Base-by-base conservation (phyloP, 495 filamentous ascomycete genomes). In the Glonium stellatum region DNA sequence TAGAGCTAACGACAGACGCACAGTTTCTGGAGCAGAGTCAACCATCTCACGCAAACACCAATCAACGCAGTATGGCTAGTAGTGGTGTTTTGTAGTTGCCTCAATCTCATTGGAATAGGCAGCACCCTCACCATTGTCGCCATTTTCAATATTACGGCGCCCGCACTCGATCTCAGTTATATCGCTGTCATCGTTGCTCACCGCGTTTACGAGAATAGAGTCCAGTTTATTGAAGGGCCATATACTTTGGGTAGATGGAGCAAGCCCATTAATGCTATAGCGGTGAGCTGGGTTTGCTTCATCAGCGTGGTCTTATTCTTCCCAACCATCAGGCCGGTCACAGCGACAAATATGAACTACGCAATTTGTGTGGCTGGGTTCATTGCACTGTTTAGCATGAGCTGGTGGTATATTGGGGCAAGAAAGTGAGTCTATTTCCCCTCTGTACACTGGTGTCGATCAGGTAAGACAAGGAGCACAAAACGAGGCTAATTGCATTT, bases 51-150 rank as follows among this genome's bases (percentile, higher is more conserved):
- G 0, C 75, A 81, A 18, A 87, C 85, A 2, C 85, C 85, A 1
- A 75, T 87, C 62, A 85, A 87, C 61, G 78, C 82, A 5, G 85
- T 88, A 61, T 88, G 85, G 85, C 82, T 87, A 48, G 83, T 88
- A 55, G 85, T 87, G 11, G 51, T 79, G 54, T 84, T 84, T 72
- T 84, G 80, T 66, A 74, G 76, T 58, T 72, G 71, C 21, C 77
- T 88, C 27, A 84, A 83, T 60, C 78, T 82, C 51, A 86, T 88
- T 67, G 85, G 81, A n/a, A 83, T 88, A 41, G 85, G 84, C 13
- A 79, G 75, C 19, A 83, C 81, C n/a, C 70, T 84, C 64, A 87
- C 86, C 1, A 85, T 86, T 35, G 75, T 83, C 5, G 80, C 83
- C 10, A 87, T 89, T 59, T 89, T 88, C 75, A 85, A 78, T 69